These are phyloP conservation scores for Rhodomyrtus tomentosa DNA, from an alignment of 345 rosid genomes.

Conservation along the genomic window DNA sequence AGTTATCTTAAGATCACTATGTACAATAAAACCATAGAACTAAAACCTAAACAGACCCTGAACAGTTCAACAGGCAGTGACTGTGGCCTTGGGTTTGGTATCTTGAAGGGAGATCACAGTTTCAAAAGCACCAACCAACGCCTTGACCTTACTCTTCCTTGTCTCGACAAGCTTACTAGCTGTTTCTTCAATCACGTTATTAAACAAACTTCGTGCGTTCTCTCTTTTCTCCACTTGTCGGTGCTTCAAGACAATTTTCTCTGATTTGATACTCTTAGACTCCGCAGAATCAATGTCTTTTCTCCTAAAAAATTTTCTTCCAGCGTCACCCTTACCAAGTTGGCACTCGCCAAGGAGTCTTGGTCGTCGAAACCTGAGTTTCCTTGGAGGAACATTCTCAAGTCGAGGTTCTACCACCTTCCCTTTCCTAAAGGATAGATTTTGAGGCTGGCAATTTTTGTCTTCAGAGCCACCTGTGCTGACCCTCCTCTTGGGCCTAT, in stretches of 20 bases:
- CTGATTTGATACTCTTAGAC: slow-evolving; percentile 12
- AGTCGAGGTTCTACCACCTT: slow-evolving; percentile 35
- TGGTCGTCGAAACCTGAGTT: slow-evolving; percentile 39
- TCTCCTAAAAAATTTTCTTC: slow-evolving; percentile 8
- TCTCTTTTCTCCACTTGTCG: slow-evolving; percentile 28
- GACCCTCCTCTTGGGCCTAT: slow-evolving; percentile 14
- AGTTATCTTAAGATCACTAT: neutral
- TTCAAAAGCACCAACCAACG: slow-evolving; percentile 88
- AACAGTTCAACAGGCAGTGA: slow-evolving; percentile 1
- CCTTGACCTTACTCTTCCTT: slow-evolving; percentile 74
- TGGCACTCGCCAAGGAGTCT: slow-evolving; percentile 19
- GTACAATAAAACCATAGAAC: neutral
- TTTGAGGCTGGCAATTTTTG: slow-evolving; percentile 3
- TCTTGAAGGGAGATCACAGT: slow-evolving; percentile 68
- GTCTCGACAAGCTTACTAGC: slow-evolving; percentile 43
- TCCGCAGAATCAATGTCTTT: slow-evolving; percentile 1
- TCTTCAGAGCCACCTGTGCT: slow-evolving; percentile 11
- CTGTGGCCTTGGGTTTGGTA: slow-evolving; percentile 17
- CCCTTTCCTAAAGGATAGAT: slow-evolving; percentile 41
- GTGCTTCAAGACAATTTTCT: slow-evolving; percentile 38
- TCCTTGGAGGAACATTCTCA: slow-evolving; percentile 29
- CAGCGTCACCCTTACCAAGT: slow-evolving; percentile 11
- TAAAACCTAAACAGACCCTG: neutral
- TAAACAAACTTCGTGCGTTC: slow-evolving; percentile 34
- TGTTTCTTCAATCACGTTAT: slow-evolving; percentile 75